phyloP scores from a whole-genome alignment of 2,329 filamentous ascomycete genomes.

The Rhinocladiella similis region DNA sequence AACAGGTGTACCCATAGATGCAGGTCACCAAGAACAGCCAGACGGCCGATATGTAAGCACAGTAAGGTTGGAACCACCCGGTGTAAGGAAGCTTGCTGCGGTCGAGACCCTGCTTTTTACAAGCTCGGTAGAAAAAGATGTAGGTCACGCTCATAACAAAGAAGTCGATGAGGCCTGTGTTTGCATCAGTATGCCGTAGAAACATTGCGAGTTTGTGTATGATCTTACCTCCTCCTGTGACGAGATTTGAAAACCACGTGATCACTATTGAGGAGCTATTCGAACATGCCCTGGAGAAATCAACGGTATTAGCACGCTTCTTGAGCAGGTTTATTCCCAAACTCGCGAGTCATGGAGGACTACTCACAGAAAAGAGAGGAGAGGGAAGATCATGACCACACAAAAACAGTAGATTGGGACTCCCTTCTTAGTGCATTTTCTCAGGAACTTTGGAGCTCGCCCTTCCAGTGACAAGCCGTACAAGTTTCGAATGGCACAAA shows the following conservation, averaged over 20 bases:
- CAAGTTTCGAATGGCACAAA: slow-evolving; percentile 64
- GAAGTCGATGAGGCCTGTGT: slow-evolving; percentile 45
- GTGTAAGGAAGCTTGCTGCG: slow-evolving; percentile 61
- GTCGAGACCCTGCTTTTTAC: slow-evolving; percentile 51
- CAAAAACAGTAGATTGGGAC: slow-evolving; percentile 70
- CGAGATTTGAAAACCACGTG: slow-evolving; percentile 65
- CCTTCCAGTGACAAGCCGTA: slow-evolving; percentile 66
- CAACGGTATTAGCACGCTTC: slow-evolving; percentile 70
- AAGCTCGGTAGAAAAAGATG: slow-evolving; percentile 55
- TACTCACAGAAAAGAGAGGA: slow-evolving; percentile 63
- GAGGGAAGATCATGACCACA: slow-evolving; percentile 63
- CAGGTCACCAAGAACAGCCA: slow-evolving; percentile 64
- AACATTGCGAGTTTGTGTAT: too few relatives aligned
- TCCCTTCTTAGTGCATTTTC: slow-evolving; percentile 57
- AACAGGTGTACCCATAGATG: slow-evolving; percentile 54
- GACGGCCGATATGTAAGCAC: slow-evolving; percentile 43
- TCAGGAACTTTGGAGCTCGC: slow-evolving; percentile 52
- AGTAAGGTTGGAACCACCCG: slow-evolving; percentile 66
- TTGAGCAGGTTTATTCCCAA: slow-evolving; percentile 70
- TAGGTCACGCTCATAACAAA: slow-evolving; percentile 56
- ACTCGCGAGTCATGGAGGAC: slow-evolving; percentile 42
- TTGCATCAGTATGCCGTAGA: background rate
- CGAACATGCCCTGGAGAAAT: slow-evolving; percentile 38
- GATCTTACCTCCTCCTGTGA: slow-evolving; percentile 60
- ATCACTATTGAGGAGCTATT: slow-evolving; percentile 59